A percentile compares a stretch with the other conserved stretches of the same genome.
phyloP scores from a whole-genome alignment of 1,139 yeast species.

The Entelexis paramagnoliae region DNA sequence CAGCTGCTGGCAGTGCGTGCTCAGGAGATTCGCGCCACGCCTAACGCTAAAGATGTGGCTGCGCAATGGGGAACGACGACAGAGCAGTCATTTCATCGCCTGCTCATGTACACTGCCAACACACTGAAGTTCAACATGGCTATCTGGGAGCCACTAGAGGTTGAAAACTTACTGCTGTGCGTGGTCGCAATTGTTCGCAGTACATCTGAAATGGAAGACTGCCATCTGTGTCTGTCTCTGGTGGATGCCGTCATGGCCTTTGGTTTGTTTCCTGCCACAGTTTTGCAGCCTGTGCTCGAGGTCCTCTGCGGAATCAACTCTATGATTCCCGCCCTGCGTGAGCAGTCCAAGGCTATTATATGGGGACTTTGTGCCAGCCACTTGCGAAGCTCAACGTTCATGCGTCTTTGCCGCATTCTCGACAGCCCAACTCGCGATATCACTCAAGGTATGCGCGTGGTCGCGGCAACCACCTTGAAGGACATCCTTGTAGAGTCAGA shows the following conservation, averaged over 20 bases:
- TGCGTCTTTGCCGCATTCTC: constrained; percentile 35
- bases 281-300: constrained; percentile 36
- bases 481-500: constrained; percentile 10
- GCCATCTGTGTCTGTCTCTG: constrained; percentile 39
- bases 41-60: constrained; percentile 26
- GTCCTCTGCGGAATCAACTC: constrained; percentile 43
- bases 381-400: constrained; percentile 33
- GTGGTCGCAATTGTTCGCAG: constrained; percentile 37
- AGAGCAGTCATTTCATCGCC: constrained; percentile 29
- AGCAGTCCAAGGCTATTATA: constrained; percentile 36
- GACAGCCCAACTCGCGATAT: constrained; percentile 25
- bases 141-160: constrained; percentile 37
- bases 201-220: constrained; percentile 37
- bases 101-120: constrained; percentile 37
- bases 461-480: constrained; percentile 37
- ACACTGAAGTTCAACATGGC: constrained; percentile 44
- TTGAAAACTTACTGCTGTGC: constrained; percentile 33
- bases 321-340: constrained; percentile 35
- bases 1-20: constrained; percentile 30
- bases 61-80: constrained; percentile 28
- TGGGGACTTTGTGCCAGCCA: constrained; percentile 33
- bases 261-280: constrained; percentile 41
- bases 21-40: constrained; percentile 28
- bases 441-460: constrained; percentile 37
- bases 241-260: constrained; percentile 41